phyloP scores from a whole-genome alignment of 2,329 filamentous ascomycete species.

The Pseudocercospora eumusae region DNA sequence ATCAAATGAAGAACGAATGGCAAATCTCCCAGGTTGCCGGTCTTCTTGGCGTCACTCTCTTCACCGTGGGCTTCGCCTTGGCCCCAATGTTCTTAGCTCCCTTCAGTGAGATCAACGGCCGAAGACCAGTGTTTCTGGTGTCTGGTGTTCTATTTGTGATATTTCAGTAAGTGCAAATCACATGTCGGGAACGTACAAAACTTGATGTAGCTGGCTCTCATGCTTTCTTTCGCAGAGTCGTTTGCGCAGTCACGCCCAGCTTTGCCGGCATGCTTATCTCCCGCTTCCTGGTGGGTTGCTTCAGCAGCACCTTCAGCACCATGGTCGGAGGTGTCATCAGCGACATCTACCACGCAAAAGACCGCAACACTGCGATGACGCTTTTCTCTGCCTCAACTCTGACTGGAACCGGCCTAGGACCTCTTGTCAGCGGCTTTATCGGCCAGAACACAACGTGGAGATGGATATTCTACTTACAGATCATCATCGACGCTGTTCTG shows the following conservation, averaged over 20 bases:
- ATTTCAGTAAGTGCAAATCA: slow-evolving; percentile 52
- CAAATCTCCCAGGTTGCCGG: slow-evolving; percentile 65
- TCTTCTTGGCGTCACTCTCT: slow-evolving; percentile 76
- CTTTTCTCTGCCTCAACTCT: slow-evolving; percentile 79
- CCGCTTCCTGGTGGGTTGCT: slow-evolving; percentile 75
- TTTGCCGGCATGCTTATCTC: slow-evolving; percentile 73
- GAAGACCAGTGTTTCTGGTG: slow-evolving; percentile 76
- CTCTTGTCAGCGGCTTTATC: slow-evolving; percentile 70
- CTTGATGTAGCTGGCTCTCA: background rate
- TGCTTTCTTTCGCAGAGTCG: slow-evolving; percentile 42
- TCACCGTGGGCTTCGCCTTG: slow-evolving; percentile 76
- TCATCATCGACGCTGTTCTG: slow-evolving; percentile 66
- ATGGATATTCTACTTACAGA: slow-evolving; percentile 88
- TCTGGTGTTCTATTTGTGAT: slow-evolving; percentile 72
- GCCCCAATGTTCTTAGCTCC: slow-evolving; percentile 88
- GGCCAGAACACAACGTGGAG: slow-evolving; percentile 69
- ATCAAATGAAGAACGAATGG: slow-evolving; percentile 67
- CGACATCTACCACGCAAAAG: slow-evolving; percentile 76
- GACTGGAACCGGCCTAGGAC: slow-evolving; percentile 76
- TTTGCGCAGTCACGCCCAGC: slow-evolving; percentile 69
- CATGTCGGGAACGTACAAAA: background rate
- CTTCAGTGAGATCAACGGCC: slow-evolving; percentile 78
- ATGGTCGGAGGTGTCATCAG: slow-evolving; percentile 92
- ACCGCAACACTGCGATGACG: slow-evolving; percentile 86
- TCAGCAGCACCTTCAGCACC: slow-evolving; percentile 76